Base-by-base conservation (phyloP, 2,329 filamentous ascomycete species). In the Anthostomella pinea region DNA sequence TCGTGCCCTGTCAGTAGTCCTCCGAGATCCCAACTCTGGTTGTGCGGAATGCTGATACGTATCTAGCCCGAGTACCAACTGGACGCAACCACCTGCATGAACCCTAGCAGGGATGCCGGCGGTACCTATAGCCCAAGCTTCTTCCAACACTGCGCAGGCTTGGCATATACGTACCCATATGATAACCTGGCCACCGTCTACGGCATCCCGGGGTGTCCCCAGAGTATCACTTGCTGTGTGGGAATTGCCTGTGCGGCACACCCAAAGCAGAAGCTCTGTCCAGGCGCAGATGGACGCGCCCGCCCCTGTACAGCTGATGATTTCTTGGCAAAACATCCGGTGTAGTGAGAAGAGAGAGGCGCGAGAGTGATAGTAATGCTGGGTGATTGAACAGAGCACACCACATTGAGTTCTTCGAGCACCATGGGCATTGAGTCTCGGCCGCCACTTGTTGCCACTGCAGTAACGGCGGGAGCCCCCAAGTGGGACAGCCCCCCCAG, bases 1-100 rank as follows among this genome's bases (percentile, higher is more conserved):
- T 33, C 32, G 10, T 54, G 52, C 13, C 50, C 48, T 24, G 48
- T 52, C 6, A 18, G 48, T 49, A n/a, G n/a, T n/a, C n/a, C n/a
- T n/a, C n/a, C n/a, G n/a, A n/a, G n/a, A n/a, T n/a, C n/a, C n/a
- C n/a, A n/a, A n/a, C n/a, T n/a, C n/a, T n/a, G n/a, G n/a, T n/a
- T n/a, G n/a, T n/a, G n/a, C n/a, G n/a, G n/a, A n/a, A n/a, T n/a
- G n/a, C n/a, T n/a, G n/a, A n/a, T n/a, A n/a, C n/a, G n/a, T n/a
- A n/a, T n/a, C n/a, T n/a, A 52, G 47, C 13, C 29, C 16, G 29
- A 48, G 11, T 38, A 45, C 11, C 39, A 29, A 15, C 8, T 39
- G 15, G 38, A 51, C 33, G 18, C 13, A 1, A 48, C 41, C 28
- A 50, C 45, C 4, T 53, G 51, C 31, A 26, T 25, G 13, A 53